Base-by-base conservation (phyloP, 2,329 filamentous ascomycete genomes). In the Arthroderma sp. region DNA sequence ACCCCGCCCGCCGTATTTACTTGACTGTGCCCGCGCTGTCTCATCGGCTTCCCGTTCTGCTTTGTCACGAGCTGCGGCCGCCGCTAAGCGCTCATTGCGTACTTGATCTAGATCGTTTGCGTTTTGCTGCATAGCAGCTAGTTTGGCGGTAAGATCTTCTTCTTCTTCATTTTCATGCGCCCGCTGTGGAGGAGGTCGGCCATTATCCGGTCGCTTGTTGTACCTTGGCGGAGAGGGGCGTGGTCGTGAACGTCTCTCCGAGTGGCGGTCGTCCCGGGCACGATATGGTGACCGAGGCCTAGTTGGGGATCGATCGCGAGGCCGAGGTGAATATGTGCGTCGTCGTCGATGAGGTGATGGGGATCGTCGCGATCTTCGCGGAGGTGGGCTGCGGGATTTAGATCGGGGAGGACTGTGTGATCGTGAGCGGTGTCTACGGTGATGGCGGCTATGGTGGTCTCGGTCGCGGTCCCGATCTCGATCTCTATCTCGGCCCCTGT, bases 41-140 rank as follows among this genome's bases (percentile, higher is more conserved):
- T 85, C 76, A 42, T 91, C 84, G 0, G 76, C 75, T 42, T 84
- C 79, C 6, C 73, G 70, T 34, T 77, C 75, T 5, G 66, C 67
- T 38, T 72, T 71, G 52, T 91, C 85, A 46, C 71, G 72, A 52
- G 77, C 75, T 33, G 77, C 81, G 10, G 85, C 63, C 1, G 75
- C 75, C 0, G 75, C 75, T 5, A 91, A 64, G 15, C 85, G 74
- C 46, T 72, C 71, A 50, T 76, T 73, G 29, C 85, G 78, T 52
- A 82, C 78, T 15, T 68, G 60, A 53, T 88, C 82, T 30, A 91
- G 67, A 4, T 81, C 75, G 1, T 72, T 73, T 4, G 81, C 81
- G 28, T 78, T 78, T 15, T 74, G 71, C 59, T 84, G 81, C 81
- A 85, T 85, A 2, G 77, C 78, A 7, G 78, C 80, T 28, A 85